phyloP scores from a whole-genome alignment of 148 eudicot species.

The Cornus suecica region DNA sequence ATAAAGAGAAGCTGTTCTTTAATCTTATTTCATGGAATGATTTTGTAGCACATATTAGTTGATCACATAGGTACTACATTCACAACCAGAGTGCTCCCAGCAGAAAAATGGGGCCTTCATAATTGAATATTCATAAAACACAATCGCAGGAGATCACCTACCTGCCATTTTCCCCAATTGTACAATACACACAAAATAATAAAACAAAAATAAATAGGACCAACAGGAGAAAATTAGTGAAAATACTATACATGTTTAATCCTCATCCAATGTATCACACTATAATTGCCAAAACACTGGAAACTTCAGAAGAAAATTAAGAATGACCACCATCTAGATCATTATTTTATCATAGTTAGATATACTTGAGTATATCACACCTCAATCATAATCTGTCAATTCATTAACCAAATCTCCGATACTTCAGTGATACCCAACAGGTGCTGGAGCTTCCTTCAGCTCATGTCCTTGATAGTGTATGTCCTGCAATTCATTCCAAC shows the following conservation, averaged over 20 bases:
- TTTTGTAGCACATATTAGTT: not conserved
- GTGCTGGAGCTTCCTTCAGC: constrained; percentile 12
- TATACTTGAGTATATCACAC: not conserved
- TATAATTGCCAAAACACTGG: not conserved
- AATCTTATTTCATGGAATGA: not conserved
- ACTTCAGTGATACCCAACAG: constrained; percentile 8
- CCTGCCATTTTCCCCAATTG: not conserved
- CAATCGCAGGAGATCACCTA: not conserved
- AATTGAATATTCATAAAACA: too few relatives aligned
- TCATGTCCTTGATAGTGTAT: constrained; percentile 11
- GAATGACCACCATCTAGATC: not conserved
- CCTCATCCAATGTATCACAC: too few relatives aligned
- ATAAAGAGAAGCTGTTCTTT: not conserved
- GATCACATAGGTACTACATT: not conserved
- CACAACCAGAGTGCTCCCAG: not conserved
- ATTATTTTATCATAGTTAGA: not conserved
- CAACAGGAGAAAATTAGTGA: not conserved
- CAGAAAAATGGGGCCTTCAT: not conserved
- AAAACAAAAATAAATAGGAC: not conserved
- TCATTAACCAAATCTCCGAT: not conserved
- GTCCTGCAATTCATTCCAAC: constrained; percentile 9
- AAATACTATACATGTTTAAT: not conserved
- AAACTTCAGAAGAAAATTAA: too few relatives aligned
- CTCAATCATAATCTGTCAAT: not conserved
- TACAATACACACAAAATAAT: not conserved